A percentile compares a stretch with the other conserved stretches of the same genome.
Conservation (phyloP, 176 grass and related monocot genomes). For the Carex cristatella region DNA sequence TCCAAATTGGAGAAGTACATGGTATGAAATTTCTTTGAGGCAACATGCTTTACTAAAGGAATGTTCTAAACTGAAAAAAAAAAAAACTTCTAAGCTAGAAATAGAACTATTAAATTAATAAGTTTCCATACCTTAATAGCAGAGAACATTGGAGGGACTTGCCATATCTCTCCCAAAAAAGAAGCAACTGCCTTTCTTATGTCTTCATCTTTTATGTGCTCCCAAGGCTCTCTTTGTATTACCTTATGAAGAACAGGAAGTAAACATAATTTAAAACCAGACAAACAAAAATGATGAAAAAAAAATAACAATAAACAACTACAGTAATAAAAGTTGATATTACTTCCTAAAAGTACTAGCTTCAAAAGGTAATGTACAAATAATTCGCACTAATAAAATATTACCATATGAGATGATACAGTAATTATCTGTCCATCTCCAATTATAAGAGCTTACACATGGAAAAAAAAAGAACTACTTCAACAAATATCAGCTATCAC, state of each 20-base stretch:
- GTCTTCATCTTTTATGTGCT: constrained; percentile 84
- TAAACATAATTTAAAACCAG: neutral
- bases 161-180: constrained; percentile 94
- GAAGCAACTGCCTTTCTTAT: constrained; percentile 71
- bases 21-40: neutral
- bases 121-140: constrained; percentile 75
- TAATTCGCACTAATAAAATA: neutral
- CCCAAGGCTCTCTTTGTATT: constrained; percentile 92
- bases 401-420: neutral
- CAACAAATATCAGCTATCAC: neutral
- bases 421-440: neutral
- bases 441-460: neutral
- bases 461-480: neutral
- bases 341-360: neutral
- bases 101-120: neutral
- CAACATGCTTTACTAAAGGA: neutral
- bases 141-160: constrained; percentile 99
- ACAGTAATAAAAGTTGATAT: neutral
- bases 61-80: neutral
- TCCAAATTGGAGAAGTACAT: neutral
- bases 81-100: neutral
- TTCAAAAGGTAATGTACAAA: neutral
- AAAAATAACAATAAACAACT: neutral
- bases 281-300: neutral
- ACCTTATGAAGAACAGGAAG: constrained; percentile 35